A percentile compares a stretch with the other conserved stretches of the same genome.
Conservation (phyloP, 2,329 filamentous ascomycete species). For the Paramyrothecium sp. region DNA sequence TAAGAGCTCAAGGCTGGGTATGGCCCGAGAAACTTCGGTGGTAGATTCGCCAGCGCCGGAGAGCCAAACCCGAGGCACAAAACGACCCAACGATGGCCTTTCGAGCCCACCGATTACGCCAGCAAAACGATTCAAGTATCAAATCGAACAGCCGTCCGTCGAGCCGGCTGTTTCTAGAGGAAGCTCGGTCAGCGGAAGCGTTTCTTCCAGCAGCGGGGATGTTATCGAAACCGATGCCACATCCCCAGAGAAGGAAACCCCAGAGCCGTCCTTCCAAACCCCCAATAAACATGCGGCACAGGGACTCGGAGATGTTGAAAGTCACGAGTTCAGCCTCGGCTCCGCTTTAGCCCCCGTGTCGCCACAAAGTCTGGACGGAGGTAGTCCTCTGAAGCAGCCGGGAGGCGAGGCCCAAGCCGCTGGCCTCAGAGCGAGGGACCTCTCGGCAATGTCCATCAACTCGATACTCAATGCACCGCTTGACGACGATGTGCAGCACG, state of each 20-base stretch:
- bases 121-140: slow-evolving; percentile 45
- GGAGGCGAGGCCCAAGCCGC: not conserved
- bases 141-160: slow-evolving; percentile 21
- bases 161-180: slow-evolving; percentile 31
- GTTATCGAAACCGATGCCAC: slow-evolving; percentile 43
- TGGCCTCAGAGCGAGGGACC: slow-evolving; percentile 1
- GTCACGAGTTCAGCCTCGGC: not conserved
- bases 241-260: slow-evolving; percentile 47
- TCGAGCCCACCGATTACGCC: slow-evolving; percentile 56
- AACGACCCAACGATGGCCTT: slow-evolving; percentile 41
- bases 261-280: slow-evolving; percentile 32
- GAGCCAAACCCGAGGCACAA: slow-evolving; percentile 26
- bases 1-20: slow-evolving; percentile 29
- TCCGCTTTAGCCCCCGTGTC: slow-evolving; percentile 22
- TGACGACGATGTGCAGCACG: slow-evolving; percentile 11
- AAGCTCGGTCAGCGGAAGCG: slow-evolving; percentile 31
- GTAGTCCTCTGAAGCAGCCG: slow-evolving; percentile 19
- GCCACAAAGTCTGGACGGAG: slow-evolving; percentile 25
- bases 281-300: slow-evolving; percentile 13
- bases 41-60: slow-evolving; percentile 24
- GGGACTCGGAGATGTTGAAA: not conserved
- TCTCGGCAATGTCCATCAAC: slow-evolving; percentile 28
- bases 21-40: slow-evolving; percentile 30
- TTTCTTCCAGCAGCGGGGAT: slow-evolving; percentile 23
- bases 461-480: slow-evolving; percentile 28